Base-by-base conservation (phyloP, 257 asterid genomes). In the Salvia rosmarinus region DNA sequence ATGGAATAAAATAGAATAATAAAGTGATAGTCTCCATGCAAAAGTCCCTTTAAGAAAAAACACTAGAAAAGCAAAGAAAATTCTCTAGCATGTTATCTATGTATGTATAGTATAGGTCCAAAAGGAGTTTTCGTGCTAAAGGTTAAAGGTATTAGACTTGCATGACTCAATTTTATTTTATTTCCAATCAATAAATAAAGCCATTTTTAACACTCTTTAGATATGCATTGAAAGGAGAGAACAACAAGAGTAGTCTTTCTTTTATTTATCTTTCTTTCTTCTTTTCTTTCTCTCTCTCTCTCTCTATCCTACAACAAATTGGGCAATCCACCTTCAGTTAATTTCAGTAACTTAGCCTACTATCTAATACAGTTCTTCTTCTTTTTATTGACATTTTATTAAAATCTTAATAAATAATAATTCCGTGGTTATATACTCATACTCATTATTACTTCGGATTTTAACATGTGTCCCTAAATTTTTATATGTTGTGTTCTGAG, bases 191-290 rank as follows among this genome's bases (percentile, higher is more conserved):
- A 81, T 61, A 79, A 82, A 87, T 80, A 83, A 83, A 79, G 62
- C 79, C 75, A 78, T 77, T 80, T 85, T 91, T 84, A 73, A 77
- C 77, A 52, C 75, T 67, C 88, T 89, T 77, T 82, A 74, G 76
- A 75, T 76, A 55, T 87, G 81, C 96, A 85, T 89, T 81, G 87
- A 91, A 89, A 91, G 96, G 43, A 77, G 92, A 79, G 89, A 66
- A 74, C 72, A 57, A 78, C 85, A 80, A 77, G 74, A 65, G 71
- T 73, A 30, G 67, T 82, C 88, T 84, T 78, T 60, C 74, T 67
- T 73, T 76, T 74, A 30, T 59, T 39, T 61, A 50, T 43, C 54
- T 55, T 75, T 61, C 73, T 59, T 61, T 17, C 68, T 51, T 63
- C 57, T n/a, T 52, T 57, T 56, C 46, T 44, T 17, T 20, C 35